Conservation (phyloP, 352 stramenopile species). For the Pythium oligandrum region DNA sequence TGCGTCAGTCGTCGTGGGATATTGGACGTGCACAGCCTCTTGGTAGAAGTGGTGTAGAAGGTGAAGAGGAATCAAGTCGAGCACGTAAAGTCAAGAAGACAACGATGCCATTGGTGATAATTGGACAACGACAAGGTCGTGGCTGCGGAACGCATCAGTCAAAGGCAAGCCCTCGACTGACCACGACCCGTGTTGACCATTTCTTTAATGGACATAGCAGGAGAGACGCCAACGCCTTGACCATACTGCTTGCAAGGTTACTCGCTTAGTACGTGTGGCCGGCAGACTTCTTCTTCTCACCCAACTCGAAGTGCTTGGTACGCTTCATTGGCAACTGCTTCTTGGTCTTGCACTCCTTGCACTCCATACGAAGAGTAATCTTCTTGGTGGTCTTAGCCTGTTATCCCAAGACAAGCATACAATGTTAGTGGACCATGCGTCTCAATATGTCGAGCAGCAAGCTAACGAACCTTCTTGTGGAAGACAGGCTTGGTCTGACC, state of each 20-base stretch:
- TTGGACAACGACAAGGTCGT: no score
- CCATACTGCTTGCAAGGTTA: slow-evolving; percentile 12
- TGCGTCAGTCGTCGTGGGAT: no score
- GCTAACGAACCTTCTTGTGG: slow-evolving; percentile 95
- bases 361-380: slow-evolving; percentile 98
- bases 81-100: no score
- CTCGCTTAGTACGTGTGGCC: slow-evolving; percentile 95
- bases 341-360: slow-evolving; percentile 99
- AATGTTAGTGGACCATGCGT: neutral
- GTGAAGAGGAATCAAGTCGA: no score
- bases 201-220: slow-evolving; percentile 33
- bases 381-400: slow-evolving; percentile 98
- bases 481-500: slow-evolving; percentile 99
- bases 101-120: no score
- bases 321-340: slow-evolving; percentile 99
- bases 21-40: no score
- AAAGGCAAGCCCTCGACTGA: no score
- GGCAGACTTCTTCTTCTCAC: slow-evolving; percentile 97
- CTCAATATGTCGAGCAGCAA: neutral
- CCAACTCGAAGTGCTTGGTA: slow-evolving; percentile 99
- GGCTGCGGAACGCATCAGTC: no score
- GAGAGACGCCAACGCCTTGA: slow-evolving; percentile 24
- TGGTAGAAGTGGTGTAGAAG: no score
- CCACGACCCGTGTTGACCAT: slow-evolving; percentile 13
- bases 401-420: slow-evolving; percentile 6